Conservation (phyloP, 2,329 filamentous ascomycete species). For the Elsinoe ampelina region DNA sequence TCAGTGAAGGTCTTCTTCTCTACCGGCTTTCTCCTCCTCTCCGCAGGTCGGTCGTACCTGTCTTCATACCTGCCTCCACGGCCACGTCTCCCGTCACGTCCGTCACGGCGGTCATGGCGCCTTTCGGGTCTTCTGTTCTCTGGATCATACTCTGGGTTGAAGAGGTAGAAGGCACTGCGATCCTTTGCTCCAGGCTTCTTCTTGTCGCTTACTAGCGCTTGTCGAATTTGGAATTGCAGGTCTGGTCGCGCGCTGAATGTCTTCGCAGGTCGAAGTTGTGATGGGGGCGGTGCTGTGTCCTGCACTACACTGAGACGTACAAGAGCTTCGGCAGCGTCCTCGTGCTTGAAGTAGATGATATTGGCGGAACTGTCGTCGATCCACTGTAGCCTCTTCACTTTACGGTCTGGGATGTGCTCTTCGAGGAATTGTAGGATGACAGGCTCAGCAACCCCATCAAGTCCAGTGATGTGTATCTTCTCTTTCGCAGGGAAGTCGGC, state of each 20-base stretch:
- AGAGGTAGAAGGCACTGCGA: slow-evolving; percentile 81
- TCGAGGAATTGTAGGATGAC: slow-evolving; percentile 63
- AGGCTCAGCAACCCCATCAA: slow-evolving; percentile 70
- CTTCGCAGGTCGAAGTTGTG: slow-evolving; percentile 63
- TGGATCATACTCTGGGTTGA: slow-evolving; percentile 82
- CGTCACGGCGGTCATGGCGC: slow-evolving; percentile 18
- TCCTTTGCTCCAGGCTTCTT: slow-evolving; percentile 72
- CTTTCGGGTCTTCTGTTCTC: slow-evolving; percentile 49
- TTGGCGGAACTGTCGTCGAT: slow-evolving; percentile 90
- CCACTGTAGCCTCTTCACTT: slow-evolving; percentile 69
- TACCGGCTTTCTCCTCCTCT: slow-evolving; percentile 25
- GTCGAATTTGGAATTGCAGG: slow-evolving; percentile 59
- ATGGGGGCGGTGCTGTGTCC: slow-evolving; percentile 33
- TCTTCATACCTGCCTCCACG: slow-evolving; percentile 48
- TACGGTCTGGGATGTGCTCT: slow-evolving; percentile 52
- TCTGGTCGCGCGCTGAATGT: slow-evolving; percentile 58
- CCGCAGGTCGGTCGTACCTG: slow-evolving; percentile 38
- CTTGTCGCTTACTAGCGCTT: slow-evolving; percentile 64
- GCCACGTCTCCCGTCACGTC: slow-evolving; percentile 21
- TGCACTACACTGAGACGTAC: slow-evolving; percentile 39
- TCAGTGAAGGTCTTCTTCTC: slow-evolving; percentile 52
- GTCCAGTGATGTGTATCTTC: slow-evolving; percentile 76
- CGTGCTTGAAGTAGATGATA: slow-evolving; percentile 57
- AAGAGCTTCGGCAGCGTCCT: slow-evolving; percentile 47
- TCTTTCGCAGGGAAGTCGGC: slow-evolving; percentile 34